A percentile compares a stretch with the other conserved stretches of the same genome.
Evolutionary conservation across 306 rosid genomes (phyloP).

Genomic region (Rubus idaeus): DNA sequence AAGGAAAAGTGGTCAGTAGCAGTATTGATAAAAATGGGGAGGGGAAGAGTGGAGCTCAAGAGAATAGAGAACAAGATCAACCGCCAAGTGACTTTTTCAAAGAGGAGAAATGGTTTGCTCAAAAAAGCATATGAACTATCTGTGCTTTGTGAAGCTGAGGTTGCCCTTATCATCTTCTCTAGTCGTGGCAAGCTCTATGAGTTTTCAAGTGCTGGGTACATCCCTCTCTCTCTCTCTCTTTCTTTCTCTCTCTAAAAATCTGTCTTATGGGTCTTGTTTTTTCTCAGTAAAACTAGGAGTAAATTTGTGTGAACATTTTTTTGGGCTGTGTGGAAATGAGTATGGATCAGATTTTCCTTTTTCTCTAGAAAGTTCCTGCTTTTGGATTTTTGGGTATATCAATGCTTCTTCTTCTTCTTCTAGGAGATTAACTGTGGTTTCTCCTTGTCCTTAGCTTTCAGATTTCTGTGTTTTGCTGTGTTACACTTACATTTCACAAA

Average conservation of each 20-base stretch:
- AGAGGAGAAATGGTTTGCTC: conserved; percentile 48
- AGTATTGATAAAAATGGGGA: conserved; percentile 48
- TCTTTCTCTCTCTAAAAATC: neutral
- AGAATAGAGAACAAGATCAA: conserved; percentile 79
- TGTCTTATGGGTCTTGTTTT: neutral
- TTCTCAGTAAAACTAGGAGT: neutral
- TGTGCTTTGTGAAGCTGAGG: conserved; percentile 58
- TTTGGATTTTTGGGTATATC: neutral
- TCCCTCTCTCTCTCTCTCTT: conserved; percentile 2
- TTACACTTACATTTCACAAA: neutral
- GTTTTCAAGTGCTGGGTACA: conserved; percentile 75
- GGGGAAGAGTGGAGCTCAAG: conserved; percentile 88
- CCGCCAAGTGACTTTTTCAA: conserved; percentile 59
- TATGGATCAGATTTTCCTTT: neutral
- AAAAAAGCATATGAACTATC: conserved; percentile 59
- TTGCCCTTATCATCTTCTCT: conserved; percentile 76
- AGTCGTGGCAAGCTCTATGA: conserved; percentile 83
- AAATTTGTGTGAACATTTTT: neutral
- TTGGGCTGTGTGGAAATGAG: neutral
- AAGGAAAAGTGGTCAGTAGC: neutral
- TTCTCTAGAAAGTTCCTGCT: neutral
- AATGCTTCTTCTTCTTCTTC: neutral
- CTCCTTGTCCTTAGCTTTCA: neutral
- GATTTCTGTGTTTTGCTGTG: neutral
- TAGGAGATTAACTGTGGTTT: neutral